These are phyloP conservation scores for Candida andamanensis DNA, from an alignment of 805 yeast species.

Conservation along the genomic window DNA sequence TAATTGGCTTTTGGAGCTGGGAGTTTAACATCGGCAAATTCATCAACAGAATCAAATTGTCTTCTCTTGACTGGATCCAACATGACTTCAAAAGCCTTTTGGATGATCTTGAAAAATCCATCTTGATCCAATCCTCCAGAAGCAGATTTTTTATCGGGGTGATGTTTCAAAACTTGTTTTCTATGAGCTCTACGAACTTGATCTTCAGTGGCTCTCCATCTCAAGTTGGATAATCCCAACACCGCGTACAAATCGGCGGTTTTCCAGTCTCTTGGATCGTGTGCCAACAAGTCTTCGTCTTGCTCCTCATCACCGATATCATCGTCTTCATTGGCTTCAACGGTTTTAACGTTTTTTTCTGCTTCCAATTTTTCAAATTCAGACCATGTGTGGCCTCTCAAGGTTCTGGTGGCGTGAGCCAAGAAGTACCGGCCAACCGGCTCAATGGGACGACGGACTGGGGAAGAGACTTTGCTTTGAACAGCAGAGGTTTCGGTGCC, in stretches of 20 bases:
- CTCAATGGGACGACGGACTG: slow-evolving; percentile 79
- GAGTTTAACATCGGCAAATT: slow-evolving; percentile 76
- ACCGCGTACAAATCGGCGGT: slow-evolving; percentile 94
- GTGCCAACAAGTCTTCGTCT: slow-evolving; percentile 62
- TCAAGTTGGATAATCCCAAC: slow-evolving; percentile 84
- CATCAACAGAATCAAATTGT: slow-evolving; percentile 95
- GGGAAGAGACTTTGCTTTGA: slow-evolving; percentile 47
- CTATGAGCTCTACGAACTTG: slow-evolving; percentile 96
- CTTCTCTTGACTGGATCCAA: slow-evolving; percentile 81
- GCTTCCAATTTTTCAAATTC: slow-evolving; percentile 94
- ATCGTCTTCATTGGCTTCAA: slow-evolving; percentile 59
- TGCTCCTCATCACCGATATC: slow-evolving; percentile 74
- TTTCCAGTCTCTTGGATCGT: slow-evolving; percentile 99
- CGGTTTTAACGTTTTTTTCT: slow-evolving; percentile 70
- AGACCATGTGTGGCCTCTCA: slow-evolving; percentile 98
- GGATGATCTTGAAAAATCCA: slow-evolving; percentile 96
- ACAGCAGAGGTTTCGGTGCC: slow-evolving; percentile 35
- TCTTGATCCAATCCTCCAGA: slow-evolving; percentile 85
- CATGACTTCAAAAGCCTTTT: slow-evolving; percentile 90
- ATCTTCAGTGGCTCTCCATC: slow-evolving; percentile 87
- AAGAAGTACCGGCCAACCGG: slow-evolving; percentile 95
- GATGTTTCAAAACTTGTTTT: slow-evolving; percentile 92
- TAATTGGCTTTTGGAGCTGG: slow-evolving; percentile 62
- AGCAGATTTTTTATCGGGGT: slow-evolving; percentile 97
- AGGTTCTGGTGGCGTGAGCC: slow-evolving; percentile 93